Conservation (phyloP, 2,329 filamentous ascomycete species). For the Hypoxylon sp. region DNA sequence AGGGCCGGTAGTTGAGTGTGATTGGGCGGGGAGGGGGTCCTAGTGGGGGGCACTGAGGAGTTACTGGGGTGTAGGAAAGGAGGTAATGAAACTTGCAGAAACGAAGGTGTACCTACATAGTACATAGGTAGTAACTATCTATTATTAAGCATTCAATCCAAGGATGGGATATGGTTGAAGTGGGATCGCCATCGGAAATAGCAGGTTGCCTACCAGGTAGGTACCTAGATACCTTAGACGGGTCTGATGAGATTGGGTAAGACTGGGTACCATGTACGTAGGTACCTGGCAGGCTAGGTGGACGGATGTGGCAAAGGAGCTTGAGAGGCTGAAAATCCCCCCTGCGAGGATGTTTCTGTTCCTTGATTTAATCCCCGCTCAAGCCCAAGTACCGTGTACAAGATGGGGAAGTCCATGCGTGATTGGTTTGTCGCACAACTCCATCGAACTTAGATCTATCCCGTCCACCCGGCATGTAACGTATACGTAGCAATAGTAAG, state of each 20-base stretch:
- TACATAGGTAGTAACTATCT: no score
- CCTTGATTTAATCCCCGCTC: constrained; percentile 23
- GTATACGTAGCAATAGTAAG: constrained; percentile 10
- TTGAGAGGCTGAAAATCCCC: constrained; percentile 35
- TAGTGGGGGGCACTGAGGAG: background rate
- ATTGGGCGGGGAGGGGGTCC: constrained; percentile 8
- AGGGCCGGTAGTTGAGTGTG: constrained; percentile 21
- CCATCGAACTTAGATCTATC: constrained; percentile 22
- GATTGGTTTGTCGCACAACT: constrained; percentile 14
- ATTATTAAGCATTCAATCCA: constrained; percentile 1
- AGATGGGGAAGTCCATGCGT: background rate
- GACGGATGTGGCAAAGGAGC: background rate
- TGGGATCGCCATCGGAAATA: constrained; percentile 25
- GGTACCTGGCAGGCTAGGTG: no score
- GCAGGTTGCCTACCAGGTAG: constrained; percentile 15
- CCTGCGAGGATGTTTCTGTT: constrained; percentile 15
- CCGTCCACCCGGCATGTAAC: constrained; percentile 20
- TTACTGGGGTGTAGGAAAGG: background rate
- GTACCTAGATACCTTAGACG: no score
- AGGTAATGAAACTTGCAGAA: constrained; percentile 17
- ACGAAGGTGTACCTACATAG: constrained; percentile 6
- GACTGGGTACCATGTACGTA: no score
- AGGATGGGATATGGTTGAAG: constrained; percentile 1
- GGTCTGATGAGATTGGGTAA: constrained; percentile 17
- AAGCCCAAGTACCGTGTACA: background rate